These are phyloP conservation scores for Aureobasidium sp. DNA, from an alignment of 2,329 filamentous ascomycete genomes.

Conservation along the genomic window DNA sequence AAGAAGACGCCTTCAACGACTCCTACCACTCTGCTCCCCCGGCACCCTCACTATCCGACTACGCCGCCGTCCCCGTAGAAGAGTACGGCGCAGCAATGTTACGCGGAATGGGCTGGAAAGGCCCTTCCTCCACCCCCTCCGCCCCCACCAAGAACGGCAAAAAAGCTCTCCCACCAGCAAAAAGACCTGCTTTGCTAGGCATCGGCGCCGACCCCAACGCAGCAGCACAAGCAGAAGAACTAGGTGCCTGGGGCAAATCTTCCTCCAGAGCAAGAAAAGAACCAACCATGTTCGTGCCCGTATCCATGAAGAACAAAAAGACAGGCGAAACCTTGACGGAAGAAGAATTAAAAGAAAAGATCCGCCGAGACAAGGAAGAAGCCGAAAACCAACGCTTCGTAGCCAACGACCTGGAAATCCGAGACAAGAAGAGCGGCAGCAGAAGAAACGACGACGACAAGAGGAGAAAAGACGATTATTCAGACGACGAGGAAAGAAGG, in stretches of 20 bases:
- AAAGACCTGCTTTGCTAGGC: conserved; percentile 71
- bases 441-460: neutral
- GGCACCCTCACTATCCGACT: conserved; percentile 70
- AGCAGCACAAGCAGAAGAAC: conserved; percentile 56
- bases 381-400: neutral
- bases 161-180: neutral
- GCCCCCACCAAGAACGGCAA: neutral
- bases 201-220: conserved; percentile 78
- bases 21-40: conserved; percentile 69
- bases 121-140: conserved; percentile 23
- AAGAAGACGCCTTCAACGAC: conserved; percentile 61
- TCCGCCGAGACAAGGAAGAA: conserved; percentile 14
- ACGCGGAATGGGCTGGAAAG: conserved; percentile 92
- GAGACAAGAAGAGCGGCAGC: conserved; percentile 9
- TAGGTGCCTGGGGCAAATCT: conserved; percentile 71
- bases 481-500: neutral
- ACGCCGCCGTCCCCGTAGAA: conserved; percentile 83
- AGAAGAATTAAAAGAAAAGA: conserved; percentile 47
- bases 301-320: conserved; percentile 53
- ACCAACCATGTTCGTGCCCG: conserved; percentile 55
- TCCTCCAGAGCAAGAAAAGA: conserved; percentile 45
- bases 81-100: conserved; percentile 89
- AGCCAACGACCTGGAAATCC: neutral
- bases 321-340: conserved; percentile 58
- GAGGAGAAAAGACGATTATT: conserved; percentile 6